phyloP scores from a whole-genome alignment of 2,329 filamentous ascomycete genomes.

The Fusarium tanahbumbuense region DNA sequence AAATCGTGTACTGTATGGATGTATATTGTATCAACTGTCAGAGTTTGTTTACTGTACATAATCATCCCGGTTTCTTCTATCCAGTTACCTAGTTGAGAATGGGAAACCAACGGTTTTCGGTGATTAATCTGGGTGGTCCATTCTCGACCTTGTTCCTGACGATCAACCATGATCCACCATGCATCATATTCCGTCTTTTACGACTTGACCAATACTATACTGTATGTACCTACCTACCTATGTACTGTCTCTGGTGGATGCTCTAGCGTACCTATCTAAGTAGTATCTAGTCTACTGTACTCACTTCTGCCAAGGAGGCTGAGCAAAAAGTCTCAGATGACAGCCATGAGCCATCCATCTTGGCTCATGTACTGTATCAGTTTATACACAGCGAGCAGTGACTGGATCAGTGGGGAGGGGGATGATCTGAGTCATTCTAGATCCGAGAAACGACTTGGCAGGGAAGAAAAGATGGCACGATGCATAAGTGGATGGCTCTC shows the following conservation, averaged over 20 bases:
- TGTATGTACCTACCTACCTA: background rate
- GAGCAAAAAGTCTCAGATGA: constrained; percentile 15
- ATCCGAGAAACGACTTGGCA: constrained; percentile 21
- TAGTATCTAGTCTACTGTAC: background rate
- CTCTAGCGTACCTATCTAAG: background rate
- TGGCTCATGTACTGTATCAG: background rate
- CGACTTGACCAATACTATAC: constrained; percentile 6
- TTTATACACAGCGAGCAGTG: background rate
- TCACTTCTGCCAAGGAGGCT: constrained; percentile 17
- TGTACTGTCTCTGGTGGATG: background rate
- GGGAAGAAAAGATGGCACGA: constrained; percentile 15
- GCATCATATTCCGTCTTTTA: background rate
- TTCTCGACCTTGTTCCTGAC: background rate
- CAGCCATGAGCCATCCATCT: background rate
- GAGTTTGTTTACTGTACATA: background rate
- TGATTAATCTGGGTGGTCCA: constrained; percentile 31
- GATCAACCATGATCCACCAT: constrained; percentile 18
- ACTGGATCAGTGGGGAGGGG: background rate
- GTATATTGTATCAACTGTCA: constrained; percentile 3
- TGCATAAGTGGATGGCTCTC: constrained; percentile 10
- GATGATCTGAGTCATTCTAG: constrained; percentile 29
- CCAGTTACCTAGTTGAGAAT: constrained; percentile 23
- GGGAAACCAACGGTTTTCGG: constrained; percentile 17
- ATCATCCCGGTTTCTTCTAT: background rate
- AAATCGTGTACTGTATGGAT: background rate